A percentile compares a stretch with the other conserved stretches of the same genome.
These are phyloP conservation scores for Withania somnifera DNA, from an alignment of 305 asterid species.

Conservation along the genomic window DNA sequence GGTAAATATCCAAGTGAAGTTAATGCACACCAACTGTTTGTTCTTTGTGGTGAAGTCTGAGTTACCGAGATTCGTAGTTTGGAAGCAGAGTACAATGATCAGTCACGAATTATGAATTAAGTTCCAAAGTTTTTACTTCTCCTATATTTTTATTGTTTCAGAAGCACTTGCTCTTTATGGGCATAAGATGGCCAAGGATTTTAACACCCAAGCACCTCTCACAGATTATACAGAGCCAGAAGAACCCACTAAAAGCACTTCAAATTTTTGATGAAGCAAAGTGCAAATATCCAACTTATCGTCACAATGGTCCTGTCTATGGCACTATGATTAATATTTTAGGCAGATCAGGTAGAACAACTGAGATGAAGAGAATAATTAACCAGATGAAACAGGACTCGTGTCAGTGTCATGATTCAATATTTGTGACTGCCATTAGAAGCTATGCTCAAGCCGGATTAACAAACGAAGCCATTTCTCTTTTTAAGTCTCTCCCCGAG, in stretches of 20 bases:
- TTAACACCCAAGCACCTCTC: conserved; percentile 56
- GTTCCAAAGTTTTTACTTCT: not conserved
- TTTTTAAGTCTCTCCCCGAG: conserved; percentile 44
- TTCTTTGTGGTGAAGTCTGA: too few relatives aligned
- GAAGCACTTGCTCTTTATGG: conserved; percentile 20
- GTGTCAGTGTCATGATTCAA: conserved; percentile 58
- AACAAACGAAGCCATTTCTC: conserved; percentile 46
- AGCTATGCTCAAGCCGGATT: conserved; percentile 48
- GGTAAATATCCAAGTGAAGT: too few relatives aligned
- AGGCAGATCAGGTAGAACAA: conserved; percentile 36
- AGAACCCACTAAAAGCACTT: conserved; percentile 70
- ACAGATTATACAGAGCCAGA: conserved; percentile 52
- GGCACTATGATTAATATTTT: conserved; percentile 48
- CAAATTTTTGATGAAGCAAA: conserved; percentile 54
- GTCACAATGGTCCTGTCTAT: conserved; percentile 58
- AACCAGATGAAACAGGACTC: conserved; percentile 61
- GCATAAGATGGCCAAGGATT: conserved; percentile 63
- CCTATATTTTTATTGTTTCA: not conserved
- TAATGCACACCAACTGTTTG: too few relatives aligned
- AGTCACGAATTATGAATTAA: not conserved
- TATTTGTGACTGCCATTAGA: conserved; percentile 44
- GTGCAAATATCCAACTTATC: conserved; percentile 42
- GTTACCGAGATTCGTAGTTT: too few relatives aligned
- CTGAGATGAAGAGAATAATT: conserved; percentile 53
- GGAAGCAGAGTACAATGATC: too few relatives aligned